Conservation (phyloP, 768 basidiomycete genomes). For the Rhizopogon vinicolor region DNA sequence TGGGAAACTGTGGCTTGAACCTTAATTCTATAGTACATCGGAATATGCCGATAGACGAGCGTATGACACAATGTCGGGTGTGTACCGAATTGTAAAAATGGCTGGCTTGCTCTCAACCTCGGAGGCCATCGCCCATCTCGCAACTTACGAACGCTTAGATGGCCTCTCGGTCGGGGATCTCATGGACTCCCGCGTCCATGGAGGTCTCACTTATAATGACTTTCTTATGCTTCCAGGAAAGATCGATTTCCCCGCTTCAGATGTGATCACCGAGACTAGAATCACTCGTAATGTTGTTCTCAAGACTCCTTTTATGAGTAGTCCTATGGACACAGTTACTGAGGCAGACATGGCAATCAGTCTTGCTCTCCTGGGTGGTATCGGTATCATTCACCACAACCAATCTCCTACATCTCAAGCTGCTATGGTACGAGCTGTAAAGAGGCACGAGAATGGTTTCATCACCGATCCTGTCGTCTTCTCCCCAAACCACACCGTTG, state of each 20-base stretch:
- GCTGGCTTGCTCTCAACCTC: slow-evolving; percentile 45
- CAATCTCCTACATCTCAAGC: slow-evolving; percentile 81
- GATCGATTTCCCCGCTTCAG: slow-evolving; percentile 85
- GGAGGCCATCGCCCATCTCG: slow-evolving; percentile 72
- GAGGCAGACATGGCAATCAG: slow-evolving; percentile 91
- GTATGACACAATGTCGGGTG: neutral
- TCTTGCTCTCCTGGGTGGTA: slow-evolving; percentile 92
- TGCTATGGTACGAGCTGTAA: slow-evolving; percentile 95
- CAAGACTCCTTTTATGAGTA: slow-evolving; percentile 96
- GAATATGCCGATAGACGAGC: slow-evolving; percentile 11
- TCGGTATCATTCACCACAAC: slow-evolving; percentile 99
- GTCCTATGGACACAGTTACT: slow-evolving; percentile 99
- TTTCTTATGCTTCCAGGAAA: slow-evolving; percentile 92
- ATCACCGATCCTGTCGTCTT: slow-evolving; percentile 93
- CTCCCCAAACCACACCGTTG: slow-evolving; percentile 70
- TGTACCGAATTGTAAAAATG: neutral
- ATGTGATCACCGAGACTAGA: slow-evolving; percentile 77
- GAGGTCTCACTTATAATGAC: slow-evolving; percentile 97
- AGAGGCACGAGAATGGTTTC: slow-evolving; percentile 98
- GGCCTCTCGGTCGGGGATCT: slow-evolving; percentile 82
- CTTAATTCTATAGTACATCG: slow-evolving; percentile 26
- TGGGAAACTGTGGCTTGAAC: slow-evolving; percentile 26
- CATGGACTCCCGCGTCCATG: slow-evolving; percentile 80
- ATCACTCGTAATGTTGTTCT: slow-evolving; percentile 89
- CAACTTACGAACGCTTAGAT: slow-evolving; percentile 68